A percentile compares a stretch with the other conserved stretches of the same genome.
These are phyloP conservation scores for Termitomyces sp. DNA, from an alignment of 768 basidiomycete species.

Conservation along the genomic window DNA sequence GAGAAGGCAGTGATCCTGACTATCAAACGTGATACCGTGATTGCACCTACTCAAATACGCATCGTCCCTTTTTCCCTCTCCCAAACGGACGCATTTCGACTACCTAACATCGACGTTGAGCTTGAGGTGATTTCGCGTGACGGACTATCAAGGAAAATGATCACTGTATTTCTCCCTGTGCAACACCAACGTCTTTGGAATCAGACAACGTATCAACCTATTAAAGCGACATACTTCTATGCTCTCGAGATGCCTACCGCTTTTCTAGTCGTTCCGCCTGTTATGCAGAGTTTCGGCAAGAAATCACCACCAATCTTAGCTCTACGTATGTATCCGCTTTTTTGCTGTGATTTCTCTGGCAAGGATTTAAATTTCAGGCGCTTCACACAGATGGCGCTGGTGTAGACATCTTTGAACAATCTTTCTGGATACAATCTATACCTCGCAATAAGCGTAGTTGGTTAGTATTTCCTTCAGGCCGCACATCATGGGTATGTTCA, in stretches of 20 bases:
- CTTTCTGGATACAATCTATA: slow-evolving; percentile 63
- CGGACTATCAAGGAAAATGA: slow-evolving; percentile 8
- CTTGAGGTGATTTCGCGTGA: slow-evolving; percentile 32
- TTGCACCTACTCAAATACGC: slow-evolving; percentile 62
- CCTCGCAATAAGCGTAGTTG: slow-evolving; percentile 58
- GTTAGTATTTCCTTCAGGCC: slow-evolving; percentile 78
- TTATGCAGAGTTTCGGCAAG: slow-evolving; percentile 19
- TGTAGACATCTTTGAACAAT: slow-evolving; percentile 52
- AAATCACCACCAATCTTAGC: slow-evolving; percentile 52
- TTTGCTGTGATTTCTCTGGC: neutral
- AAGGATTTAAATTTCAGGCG: neutral
- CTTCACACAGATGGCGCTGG: slow-evolving; percentile 73
- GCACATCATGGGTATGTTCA: slow-evolving; percentile 69
- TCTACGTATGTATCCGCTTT: slow-evolving; percentile 43
- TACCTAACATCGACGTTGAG: slow-evolving; percentile 26
- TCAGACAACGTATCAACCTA: slow-evolving; percentile 23
- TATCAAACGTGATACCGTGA: slow-evolving; percentile 24
- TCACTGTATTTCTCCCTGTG: slow-evolving; percentile 38
- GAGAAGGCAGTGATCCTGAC: slow-evolving; percentile 21
- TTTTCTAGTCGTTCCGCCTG: slow-evolving; percentile 58
- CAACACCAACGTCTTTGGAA: slow-evolving; percentile 41
- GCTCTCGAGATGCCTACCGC: slow-evolving; percentile 46
- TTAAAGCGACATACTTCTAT: slow-evolving; percentile 58
- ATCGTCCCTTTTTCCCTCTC: slow-evolving; percentile 47
- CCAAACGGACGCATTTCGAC: slow-evolving; percentile 33